Evolutionary conservation across 768 basidiomycete genomes (phyloP).

Genomic region (Russula griseocarnosa): DNA sequence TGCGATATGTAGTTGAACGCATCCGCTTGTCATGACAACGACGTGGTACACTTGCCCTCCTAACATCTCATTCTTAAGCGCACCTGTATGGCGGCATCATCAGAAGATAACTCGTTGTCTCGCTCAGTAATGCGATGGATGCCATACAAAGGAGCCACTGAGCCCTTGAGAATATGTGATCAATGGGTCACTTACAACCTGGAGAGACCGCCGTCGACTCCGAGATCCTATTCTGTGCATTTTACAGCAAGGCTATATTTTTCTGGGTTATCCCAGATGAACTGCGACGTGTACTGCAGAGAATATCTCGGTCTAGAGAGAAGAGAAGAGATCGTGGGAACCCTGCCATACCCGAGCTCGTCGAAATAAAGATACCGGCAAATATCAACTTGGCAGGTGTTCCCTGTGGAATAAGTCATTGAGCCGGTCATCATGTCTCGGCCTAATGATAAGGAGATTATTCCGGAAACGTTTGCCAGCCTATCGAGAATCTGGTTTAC

Average conservation of each 20-base stretch:
- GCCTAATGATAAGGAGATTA: conserved; percentile 29
- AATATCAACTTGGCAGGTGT: no score
- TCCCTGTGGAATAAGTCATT: no score
- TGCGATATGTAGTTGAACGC: neutral
- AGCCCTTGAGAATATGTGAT: neutral
- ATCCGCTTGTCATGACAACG: conserved; percentile 54
- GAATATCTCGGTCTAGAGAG: no score
- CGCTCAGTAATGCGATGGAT: neutral
- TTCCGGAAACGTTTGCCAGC: conserved; percentile 30
- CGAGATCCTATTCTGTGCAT: conserved; percentile 43
- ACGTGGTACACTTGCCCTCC: conserved; percentile 74
- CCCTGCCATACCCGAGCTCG: no score
- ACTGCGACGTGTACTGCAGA: no score
- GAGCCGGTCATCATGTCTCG: no score
- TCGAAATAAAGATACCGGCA: no score
- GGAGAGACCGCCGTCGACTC: conserved; percentile 50
- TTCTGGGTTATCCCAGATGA: no score
- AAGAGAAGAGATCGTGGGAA: no score
- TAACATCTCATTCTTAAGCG: conserved; percentile 56
- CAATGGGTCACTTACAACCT: conserved; percentile 58
- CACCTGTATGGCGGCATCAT: conserved; percentile 72
- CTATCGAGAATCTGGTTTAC: conserved; percentile 40
- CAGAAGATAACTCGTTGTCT: conserved; percentile 45
- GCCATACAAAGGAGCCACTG: conserved; percentile 10
- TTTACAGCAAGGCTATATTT: conserved; percentile 50